phyloP scores from a whole-genome alignment of 371 early-diverging fungal genomes.

The Rhizomucor pusillus region DNA sequence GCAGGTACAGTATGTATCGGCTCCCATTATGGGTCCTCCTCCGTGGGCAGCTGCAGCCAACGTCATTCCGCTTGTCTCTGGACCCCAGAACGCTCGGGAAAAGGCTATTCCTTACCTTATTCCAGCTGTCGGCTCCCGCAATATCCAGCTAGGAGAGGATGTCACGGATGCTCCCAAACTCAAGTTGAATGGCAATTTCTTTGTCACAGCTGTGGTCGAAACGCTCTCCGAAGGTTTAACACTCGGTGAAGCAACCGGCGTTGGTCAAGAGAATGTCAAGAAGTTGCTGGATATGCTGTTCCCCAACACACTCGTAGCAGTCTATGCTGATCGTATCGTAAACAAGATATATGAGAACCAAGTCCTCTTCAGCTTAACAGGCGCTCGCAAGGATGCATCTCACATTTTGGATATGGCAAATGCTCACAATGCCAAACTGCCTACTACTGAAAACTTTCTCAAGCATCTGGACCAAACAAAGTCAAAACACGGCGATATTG shows the following conservation, averaged over 20 bases:
- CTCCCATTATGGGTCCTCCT: conserved; percentile 47
- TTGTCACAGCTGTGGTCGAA: conserved; percentile 57
- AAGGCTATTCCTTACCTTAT: conserved; percentile 23
- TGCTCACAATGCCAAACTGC: conserved; percentile 16
- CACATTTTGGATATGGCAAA: conserved; percentile 38
- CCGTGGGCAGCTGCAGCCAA: conserved; percentile 26
- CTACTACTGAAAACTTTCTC: conserved; percentile 27
- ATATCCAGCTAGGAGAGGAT: conserved; percentile 50
- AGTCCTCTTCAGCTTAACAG: conserved; percentile 32
- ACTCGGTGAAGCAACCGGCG: conserved; percentile 57
- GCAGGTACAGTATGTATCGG: conserved; percentile 26
- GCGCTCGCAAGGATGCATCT: conserved; percentile 34
- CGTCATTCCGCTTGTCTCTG: conserved; percentile 30
- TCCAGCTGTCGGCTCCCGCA: conserved; percentile 33
- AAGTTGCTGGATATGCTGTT: conserved; percentile 56
- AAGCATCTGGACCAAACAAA: conserved; percentile 19
- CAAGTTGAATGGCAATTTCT: conserved; percentile 71
- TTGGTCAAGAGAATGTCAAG: conserved; percentile 55
- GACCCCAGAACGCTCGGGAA: conserved; percentile 10
- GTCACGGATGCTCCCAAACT: conserved; percentile 37
- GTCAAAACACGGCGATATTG: conserved; percentile 30
- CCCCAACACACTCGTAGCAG: conserved; percentile 32
- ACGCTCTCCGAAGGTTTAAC: conserved; percentile 68
- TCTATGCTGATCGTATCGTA: conserved; percentile 33
- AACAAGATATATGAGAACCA: conserved; percentile 21